Percentiles rank a stretch among this genome's conserved stretches.
Conservation (phyloP, 2,329 filamentous ascomycete species). For the Sphaceloma murrayae region DNA sequence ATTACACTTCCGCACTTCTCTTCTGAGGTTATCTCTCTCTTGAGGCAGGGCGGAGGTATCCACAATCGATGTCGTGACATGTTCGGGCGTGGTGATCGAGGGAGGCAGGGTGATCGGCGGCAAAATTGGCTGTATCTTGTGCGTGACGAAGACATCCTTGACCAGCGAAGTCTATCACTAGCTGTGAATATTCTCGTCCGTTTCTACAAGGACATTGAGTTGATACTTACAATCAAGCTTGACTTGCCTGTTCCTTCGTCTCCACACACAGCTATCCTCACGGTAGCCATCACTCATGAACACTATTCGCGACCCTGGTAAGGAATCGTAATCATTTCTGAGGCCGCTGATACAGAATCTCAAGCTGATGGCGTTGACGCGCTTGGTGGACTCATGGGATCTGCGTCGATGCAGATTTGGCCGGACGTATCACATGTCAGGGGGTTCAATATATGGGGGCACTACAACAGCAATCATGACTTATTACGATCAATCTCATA, state of each 20-base stretch:
- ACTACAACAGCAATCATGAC: not conserved
- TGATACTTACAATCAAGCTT: slow-evolving; percentile 41
- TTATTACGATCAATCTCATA: not conserved
- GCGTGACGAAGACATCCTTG: slow-evolving; percentile 91
- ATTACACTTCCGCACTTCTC: slow-evolving; percentile 93
- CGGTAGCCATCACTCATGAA: slow-evolving; percentile 33
- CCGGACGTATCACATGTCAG: slow-evolving; percentile 4
- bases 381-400: not conserved
- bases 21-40: slow-evolving; percentile 78
- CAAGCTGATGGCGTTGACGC: not conserved
- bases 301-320: no score
- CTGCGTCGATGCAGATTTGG: not conserved
- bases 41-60: slow-evolving; percentile 93
- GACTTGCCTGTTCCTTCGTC: slow-evolving; percentile 95
- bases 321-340: no score
- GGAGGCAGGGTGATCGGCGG: slow-evolving; percentile 93
- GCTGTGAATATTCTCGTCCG: not conserved
- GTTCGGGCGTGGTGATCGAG: slow-evolving; percentile 84
- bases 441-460: no score
- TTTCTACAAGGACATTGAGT: not conserved
- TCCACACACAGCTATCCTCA: slow-evolving; percentile 91
- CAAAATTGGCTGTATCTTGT: slow-evolving; percentile 89
- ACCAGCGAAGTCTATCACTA: slow-evolving; percentile 79
- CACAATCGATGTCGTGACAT: slow-evolving; percentile 94
- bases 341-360: no score